Base-by-base conservation (phyloP, 768 basidiomycete species). In the Mycena galopus region DNA sequence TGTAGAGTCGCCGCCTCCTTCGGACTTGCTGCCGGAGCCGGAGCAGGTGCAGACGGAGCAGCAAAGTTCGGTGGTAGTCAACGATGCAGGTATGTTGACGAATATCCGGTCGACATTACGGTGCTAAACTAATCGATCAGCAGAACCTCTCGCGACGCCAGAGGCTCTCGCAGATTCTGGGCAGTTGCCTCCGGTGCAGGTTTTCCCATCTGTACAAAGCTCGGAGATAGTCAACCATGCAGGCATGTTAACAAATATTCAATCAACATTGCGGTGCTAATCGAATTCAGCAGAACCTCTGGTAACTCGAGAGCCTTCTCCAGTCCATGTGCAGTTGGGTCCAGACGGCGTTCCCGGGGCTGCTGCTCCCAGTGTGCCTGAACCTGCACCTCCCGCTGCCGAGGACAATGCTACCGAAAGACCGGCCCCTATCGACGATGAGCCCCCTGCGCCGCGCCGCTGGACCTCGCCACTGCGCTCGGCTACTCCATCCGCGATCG, bases 381-480 rank as follows among this genome's bases (percentile, higher is more conserved):
- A 42, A 12, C 39, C 53, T 44, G 21, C 29, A 10, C 7, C 32
- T 9, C 37, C 27, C 30, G 51, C 50, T 10, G 50, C 9, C 19
- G 67, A 39, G 25, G 64, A 33, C 6, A 35, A 12, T 35, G 33
- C 33, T 6, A 16, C 17, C 39, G 39, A 16, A 10, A 37, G 11
- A 14, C 27, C 16, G 11, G 14, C 30, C 37, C 50, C 16, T 30
- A 19, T 56, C 23, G 51, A 61, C 50, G 21, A 51, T 3, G 27
- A 25, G 33, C 10, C n/a, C 44, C n/a, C 42, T 5, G 51, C 51
- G 29, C 35, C 39, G 9, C 39, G 51, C 1, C 67, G 67, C 39
- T 69, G 67, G 67, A 56, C 61, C 53, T 63, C 67, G 9, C 67
- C 67, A 8, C 53, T 69, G 29, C 60, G 60, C 16, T 63, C 29